Percentiles rank a stretch among this genome's conserved stretches.
phyloP scores from a whole-genome alignment of 495 filamentous ascomycete species.

The Penicillium pulvis region DNA sequence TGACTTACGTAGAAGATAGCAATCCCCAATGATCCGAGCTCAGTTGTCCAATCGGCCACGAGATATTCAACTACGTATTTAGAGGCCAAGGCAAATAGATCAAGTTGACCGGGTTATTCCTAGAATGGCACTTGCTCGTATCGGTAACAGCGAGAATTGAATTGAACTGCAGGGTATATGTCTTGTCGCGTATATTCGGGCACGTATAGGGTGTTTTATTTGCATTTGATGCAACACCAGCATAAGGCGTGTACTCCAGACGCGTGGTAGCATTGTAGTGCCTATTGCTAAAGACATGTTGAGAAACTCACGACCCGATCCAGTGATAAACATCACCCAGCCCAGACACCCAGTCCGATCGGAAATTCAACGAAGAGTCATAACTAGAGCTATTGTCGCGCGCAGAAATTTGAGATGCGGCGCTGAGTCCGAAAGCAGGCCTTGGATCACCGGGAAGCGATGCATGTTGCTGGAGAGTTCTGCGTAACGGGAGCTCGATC shows the following conservation, averaged over 20 bases:
- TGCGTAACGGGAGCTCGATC: too few relatives aligned
- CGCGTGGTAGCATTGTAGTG: background rate
- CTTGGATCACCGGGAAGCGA: too few relatives aligned
- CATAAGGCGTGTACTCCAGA: background rate
- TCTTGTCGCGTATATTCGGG: background rate
- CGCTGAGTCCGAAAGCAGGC: too few relatives aligned
- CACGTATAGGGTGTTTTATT: background rate
- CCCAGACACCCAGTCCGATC: background rate
- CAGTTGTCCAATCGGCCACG: too few relatives aligned
- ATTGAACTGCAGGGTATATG: background rate
- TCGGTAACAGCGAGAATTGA: background rate
- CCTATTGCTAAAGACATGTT: background rate
- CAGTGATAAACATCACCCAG: background rate
- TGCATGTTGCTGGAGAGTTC: too few relatives aligned
- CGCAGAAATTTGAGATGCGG: too few relatives aligned
- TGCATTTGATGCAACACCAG: background rate
- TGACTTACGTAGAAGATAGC: too few relatives aligned
- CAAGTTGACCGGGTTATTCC: background rate
- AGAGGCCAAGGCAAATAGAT: background rate
- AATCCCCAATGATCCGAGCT: too few relatives aligned
- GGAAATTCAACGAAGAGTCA: background rate
- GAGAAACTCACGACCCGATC: background rate
- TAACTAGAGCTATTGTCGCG: too few relatives aligned
- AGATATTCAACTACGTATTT: background rate
- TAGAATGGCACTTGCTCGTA: background rate